Evolutionary conservation across 345 rosid genomes (phyloP).

Genomic region (Acer negundo): DNA sequence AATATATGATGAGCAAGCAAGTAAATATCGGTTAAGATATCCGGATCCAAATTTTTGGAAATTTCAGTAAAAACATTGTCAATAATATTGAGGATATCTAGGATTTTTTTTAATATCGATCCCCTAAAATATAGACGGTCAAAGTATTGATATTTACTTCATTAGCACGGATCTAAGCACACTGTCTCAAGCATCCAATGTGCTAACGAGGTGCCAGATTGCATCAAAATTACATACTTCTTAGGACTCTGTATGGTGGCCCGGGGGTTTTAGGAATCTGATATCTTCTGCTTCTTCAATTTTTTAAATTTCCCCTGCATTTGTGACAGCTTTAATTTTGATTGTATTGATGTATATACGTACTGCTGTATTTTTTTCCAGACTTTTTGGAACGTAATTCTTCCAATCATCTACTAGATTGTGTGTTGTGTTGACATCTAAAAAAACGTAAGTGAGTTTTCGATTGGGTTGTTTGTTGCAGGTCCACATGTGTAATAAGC

Average conservation of each 20-base stretch:
- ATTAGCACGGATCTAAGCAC: too few relatives aligned
- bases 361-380: not conserved
- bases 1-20: too few relatives aligned
- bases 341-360: not conserved
- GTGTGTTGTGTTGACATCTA: too few relatives aligned
- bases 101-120: too few relatives aligned
- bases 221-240: not conserved
- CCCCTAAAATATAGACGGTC: too few relatives aligned
- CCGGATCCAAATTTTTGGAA: too few relatives aligned
- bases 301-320: not conserved
- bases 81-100: too few relatives aligned
- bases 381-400: not conserved
- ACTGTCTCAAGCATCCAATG: too few relatives aligned
- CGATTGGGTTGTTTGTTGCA: slow-evolving; percentile 27
- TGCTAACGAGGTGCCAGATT: not conserved
- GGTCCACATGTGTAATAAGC: slow-evolving; percentile 87
- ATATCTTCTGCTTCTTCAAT: not conserved
- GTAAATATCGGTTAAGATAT: too few relatives aligned
- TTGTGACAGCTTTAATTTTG: not conserved
- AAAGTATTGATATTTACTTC: too few relatives aligned
- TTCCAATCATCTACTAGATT: not conserved
- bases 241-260: not conserved
- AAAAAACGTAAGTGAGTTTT: not conserved
- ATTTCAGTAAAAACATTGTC: too few relatives aligned
- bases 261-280: not conserved